These are phyloP conservation scores for Monosporozyma siamensis DNA, from an alignment of 805 yeast genomes.

Conservation along the genomic window DNA sequence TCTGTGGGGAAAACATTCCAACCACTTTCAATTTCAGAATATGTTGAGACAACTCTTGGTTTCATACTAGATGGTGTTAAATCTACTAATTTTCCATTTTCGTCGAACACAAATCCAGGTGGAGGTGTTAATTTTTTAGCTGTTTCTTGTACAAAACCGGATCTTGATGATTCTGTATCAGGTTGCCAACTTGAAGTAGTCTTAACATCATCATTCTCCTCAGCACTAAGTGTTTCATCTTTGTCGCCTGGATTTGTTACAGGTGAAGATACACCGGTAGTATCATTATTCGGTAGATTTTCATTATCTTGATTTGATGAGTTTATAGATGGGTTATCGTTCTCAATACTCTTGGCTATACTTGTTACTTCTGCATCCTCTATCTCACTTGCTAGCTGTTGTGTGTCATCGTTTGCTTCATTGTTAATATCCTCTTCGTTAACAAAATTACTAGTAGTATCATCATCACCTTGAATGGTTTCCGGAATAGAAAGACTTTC, in stretches of 20 bases:
- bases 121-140: constrained; percentile 22
- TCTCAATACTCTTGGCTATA: background rate
- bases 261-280: background rate
- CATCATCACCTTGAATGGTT: constrained; percentile 1
- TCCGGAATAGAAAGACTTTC: constrained; percentile 1
- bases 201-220: background rate
- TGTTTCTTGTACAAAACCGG: constrained; percentile 35
- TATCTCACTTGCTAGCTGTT: too few relatives aligned
- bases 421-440: background rate
- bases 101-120: constrained; percentile 30
- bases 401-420: background rate
- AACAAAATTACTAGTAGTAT: too few relatives aligned
- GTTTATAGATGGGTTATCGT: background rate
- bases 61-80: constrained; percentile 26
- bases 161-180: constrained; percentile 34
- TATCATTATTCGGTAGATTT: background rate
- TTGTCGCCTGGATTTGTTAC: background rate
- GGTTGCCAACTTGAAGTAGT: constrained; percentile 40
- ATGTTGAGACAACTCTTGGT: constrained; percentile 23
- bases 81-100: constrained; percentile 26
- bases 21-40: constrained; percentile 28
- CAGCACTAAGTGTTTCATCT: background rate
- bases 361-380: background rate
- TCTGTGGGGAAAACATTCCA: constrained; percentile 31
- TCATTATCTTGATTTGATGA: background rate